A percentile compares a stretch with the other conserved stretches of the same genome.
These are phyloP conservation scores for Dictyophora rubrovolvata DNA, from an alignment of 768 basidiomycete species.

Conservation along the genomic window DNA sequence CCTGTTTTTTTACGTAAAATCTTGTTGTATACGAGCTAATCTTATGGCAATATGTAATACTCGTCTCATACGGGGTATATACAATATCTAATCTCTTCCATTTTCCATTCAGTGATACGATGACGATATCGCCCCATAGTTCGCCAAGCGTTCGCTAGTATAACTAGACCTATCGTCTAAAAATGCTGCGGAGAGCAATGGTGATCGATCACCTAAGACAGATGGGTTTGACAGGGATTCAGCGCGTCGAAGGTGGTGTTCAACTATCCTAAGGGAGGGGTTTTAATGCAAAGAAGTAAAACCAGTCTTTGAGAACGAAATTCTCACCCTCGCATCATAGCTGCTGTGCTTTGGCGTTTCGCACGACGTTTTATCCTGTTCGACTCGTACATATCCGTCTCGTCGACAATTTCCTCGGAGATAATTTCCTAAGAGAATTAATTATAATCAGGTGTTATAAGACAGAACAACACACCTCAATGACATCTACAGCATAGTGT, in stretches of 20 bases:
- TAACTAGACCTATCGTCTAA: slow-evolving; percentile 1
- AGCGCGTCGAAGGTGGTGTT: neutral
- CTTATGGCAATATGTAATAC: neutral
- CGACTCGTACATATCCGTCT: slow-evolving; percentile 84
- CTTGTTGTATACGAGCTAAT: neutral
- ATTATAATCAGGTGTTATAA: neutral
- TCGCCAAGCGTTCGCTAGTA: neutral
- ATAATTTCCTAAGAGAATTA: slow-evolving; percentile 67
- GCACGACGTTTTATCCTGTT: slow-evolving; percentile 74
- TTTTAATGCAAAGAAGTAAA: neutral
- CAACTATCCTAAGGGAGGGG: slow-evolving; percentile 2
- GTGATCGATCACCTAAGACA: slow-evolving; percentile 2
- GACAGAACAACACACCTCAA: slow-evolving; percentile 38
- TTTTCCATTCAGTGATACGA: neutral
- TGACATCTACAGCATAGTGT: slow-evolving; percentile 45
- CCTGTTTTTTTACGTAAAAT: too few species aligned
- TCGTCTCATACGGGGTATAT: too few species aligned
- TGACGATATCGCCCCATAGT: slow-evolving; percentile 5
- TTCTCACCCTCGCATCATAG: slow-evolving; percentile 68
- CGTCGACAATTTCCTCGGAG: slow-evolving; percentile 91
- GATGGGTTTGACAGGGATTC: slow-evolving; percentile 1
- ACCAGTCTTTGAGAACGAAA: neutral
- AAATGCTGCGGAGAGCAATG: slow-evolving; percentile 1
- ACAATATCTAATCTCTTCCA: neutral
- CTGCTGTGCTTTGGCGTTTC: slow-evolving; percentile 58